A percentile compares a stretch with the other conserved stretches of the same genome.
Conservation (phyloP, 768 basidiomycete genomes). For the Termitomyces sp. region DNA sequence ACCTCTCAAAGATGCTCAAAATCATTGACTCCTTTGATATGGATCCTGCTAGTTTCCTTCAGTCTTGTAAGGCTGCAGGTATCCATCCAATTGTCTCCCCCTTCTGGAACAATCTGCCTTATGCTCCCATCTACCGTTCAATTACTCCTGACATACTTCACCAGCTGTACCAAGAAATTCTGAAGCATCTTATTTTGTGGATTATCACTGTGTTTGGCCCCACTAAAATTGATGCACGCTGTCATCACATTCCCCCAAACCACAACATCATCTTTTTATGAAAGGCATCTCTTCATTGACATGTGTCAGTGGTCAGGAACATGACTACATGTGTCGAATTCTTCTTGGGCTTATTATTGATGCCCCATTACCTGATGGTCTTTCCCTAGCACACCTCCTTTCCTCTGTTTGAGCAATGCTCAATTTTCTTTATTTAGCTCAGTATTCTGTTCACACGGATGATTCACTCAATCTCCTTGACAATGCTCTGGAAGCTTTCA, state of each 20-base stretch:
- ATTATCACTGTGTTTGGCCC: slow-evolving; percentile 18
- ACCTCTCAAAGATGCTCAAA: slow-evolving; percentile 16
- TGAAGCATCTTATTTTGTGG: slow-evolving; percentile 32
- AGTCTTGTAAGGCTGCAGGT: slow-evolving; percentile 14
- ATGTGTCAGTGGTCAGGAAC: slow-evolving; percentile 29
- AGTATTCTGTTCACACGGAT: slow-evolving; percentile 27
- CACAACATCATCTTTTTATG: slow-evolving; percentile 29
- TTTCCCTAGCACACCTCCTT: slow-evolving; percentile 13
- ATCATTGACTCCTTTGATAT: slow-evolving; percentile 23
- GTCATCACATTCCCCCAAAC: slow-evolving; percentile 28
- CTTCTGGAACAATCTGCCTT: slow-evolving; percentile 27
- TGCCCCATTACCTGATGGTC: slow-evolving; percentile 12
- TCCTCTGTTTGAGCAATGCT: slow-evolving; percentile 26
- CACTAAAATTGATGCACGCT: slow-evolving; percentile 34
- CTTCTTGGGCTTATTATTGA: slow-evolving; percentile 28
- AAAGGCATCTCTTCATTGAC: slow-evolving; percentile 32
- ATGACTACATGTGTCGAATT: slow-evolving; percentile 26
- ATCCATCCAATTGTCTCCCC: slow-evolving; percentile 23
- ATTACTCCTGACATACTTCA: slow-evolving; percentile 33
- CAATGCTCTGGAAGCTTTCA: slow-evolving; percentile 31
- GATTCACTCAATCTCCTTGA: slow-evolving; percentile 24
- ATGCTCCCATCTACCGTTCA: slow-evolving; percentile 20
- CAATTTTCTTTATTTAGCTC: slow-evolving; percentile 37
- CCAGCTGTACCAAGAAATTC: slow-evolving; percentile 30
- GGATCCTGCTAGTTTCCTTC: slow-evolving; percentile 10